A percentile compares a stretch with the other conserved stretches of the same genome.
phyloP scores from a whole-genome alignment of 75 land plant species.

The Selaginella moellendorffii region DNA sequence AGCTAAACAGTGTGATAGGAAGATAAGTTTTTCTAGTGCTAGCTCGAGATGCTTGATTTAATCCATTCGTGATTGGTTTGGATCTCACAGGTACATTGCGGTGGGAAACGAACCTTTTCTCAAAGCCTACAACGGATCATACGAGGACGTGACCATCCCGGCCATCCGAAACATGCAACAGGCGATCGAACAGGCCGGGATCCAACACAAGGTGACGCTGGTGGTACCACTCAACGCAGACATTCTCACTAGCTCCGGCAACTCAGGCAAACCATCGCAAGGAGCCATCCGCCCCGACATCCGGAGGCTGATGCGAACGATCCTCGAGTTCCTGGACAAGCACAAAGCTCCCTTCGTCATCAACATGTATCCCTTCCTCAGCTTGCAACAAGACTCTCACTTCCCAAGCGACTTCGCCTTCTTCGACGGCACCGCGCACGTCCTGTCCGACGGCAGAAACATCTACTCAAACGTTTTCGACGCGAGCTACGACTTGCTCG shows the following conservation, averaged over 20 bases:
- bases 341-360: constrained; percentile 2
- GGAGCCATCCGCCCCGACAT: background rate
- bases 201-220: background rate
- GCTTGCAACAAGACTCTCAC: background rate
- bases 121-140: background rate
- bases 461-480: constrained; percentile 1
- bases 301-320: background rate
- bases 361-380: constrained; percentile 10
- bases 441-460: background rate
- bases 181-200: background rate
- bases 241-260: background rate
- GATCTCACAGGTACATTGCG: background rate
- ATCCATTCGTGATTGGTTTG: too few species aligned
- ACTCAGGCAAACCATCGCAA: background rate
- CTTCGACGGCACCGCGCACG: background rate
- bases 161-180: background rate
- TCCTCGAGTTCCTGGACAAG: background rate
- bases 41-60: too few species aligned
- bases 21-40: too few species aligned
- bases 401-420: constrained; percentile 4
- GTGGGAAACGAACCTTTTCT: background rate
- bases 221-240: background rate
- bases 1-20: too few species aligned
- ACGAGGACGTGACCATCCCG: background rate
- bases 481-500: constrained; percentile 9